phyloP scores from a whole-genome alignment of 2,329 filamentous ascomycete genomes.

The Orbilia ellipsospora region DNA sequence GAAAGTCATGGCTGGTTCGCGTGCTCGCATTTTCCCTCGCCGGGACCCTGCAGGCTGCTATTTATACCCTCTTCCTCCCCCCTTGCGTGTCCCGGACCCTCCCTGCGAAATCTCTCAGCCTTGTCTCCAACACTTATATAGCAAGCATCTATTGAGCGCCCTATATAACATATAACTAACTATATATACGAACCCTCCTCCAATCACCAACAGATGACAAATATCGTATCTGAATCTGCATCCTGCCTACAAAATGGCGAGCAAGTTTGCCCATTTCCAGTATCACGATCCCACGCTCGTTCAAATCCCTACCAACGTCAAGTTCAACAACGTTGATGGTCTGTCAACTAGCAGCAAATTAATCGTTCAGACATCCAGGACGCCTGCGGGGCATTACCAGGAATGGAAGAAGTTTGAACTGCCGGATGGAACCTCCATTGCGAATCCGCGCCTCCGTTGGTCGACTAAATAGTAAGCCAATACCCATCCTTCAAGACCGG shows the following conservation, averaged over 20 bases:
- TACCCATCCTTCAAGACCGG: not conserved
- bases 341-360: constrained; percentile 1
- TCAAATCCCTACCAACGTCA: not conserved
- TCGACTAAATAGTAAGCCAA: constrained; percentile 25
- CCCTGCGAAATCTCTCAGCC: no score
- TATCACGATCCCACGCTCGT: not conserved
- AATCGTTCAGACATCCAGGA: constrained; percentile 18
- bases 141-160: no score
- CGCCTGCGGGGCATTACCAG: constrained; percentile 21
- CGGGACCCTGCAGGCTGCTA: no score
- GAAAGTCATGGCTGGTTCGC: no score
- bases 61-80: no score
- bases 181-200: not conserved
- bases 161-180: not conserved
- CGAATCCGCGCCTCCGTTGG: constrained; percentile 10
- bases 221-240: no score
- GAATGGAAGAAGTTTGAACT: constrained; percentile 25
- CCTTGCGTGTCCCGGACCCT: no score
- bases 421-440: not conserved
- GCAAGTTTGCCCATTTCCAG: not conserved
- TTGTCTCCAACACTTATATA: no score
- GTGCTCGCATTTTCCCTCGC: no score
- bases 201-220: not conserved
- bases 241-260: not conserved
- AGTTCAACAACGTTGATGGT: not conserved